Evolutionary conservation across 768 basidiomycete species (phyloP).

Genomic region (Peribolospora kevripleyi): DNA sequence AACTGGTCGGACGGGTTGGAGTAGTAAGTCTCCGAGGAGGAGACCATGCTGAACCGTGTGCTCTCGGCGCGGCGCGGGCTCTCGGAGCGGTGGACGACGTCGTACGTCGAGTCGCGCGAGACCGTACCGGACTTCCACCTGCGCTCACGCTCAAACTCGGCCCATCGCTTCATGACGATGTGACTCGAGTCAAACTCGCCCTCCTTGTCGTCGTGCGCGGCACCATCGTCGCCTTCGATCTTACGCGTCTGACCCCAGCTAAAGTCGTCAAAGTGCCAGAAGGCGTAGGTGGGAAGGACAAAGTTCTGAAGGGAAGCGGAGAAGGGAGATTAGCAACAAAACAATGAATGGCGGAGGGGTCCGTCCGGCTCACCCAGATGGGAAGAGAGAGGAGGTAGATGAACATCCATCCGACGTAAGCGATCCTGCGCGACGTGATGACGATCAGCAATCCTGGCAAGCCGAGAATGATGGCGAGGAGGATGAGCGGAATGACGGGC

Average conservation of each 20-base stretch:
- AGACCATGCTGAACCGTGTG: constrained; percentile 47
- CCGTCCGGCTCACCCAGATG: constrained; percentile 33
- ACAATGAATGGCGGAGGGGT: too few relatives aligned
- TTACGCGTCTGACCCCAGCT: constrained; percentile 89
- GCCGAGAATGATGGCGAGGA: constrained; percentile 83
- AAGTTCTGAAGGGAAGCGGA: constrained; percentile 33
- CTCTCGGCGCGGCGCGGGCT: constrained; percentile 22
- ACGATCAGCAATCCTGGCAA: constrained; percentile 87
- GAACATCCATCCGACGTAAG: constrained; percentile 92
- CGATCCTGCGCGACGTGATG: constrained; percentile 77
- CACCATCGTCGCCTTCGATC: constrained; percentile 42
- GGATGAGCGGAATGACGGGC: constrained; percentile 59
- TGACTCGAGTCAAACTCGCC: constrained; percentile 90
- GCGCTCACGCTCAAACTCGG: constrained; percentile 85
- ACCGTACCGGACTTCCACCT: constrained; percentile 72
- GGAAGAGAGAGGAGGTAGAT: constrained; percentile 78
- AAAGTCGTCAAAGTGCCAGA: constrained; percentile 95
- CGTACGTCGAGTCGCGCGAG: constrained; percentile 53
- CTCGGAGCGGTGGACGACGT: constrained; percentile 21
- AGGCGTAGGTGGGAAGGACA: constrained; percentile 64
- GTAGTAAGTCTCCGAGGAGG: constrained; percentile 43
- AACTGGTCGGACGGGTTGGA: constrained; percentile 1
- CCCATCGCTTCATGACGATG: constrained; percentile 99
- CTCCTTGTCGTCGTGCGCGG: constrained; percentile 66
- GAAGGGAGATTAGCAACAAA: too few relatives aligned